Evolutionary conservation across 164 flowering plant species (phyloP), one percentile per base, ranked within the genome.

Genomic region (Liriodendron chinense): DNA sequence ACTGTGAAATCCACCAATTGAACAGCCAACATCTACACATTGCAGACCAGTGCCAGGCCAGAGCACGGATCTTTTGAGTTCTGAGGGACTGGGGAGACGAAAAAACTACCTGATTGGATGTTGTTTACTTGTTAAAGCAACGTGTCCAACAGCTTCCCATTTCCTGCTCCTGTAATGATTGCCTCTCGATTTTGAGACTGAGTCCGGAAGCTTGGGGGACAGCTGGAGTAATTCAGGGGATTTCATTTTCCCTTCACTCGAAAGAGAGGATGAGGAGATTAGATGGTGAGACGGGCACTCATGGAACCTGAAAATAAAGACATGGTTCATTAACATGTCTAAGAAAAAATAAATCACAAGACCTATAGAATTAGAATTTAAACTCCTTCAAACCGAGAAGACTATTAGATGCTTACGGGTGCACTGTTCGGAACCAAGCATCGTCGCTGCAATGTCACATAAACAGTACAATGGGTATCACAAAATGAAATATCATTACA

Each of bases 101-200:
- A 66, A 10, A 66, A 9, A 49, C 14, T 70, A 53, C 72, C 62
- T 70, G 10, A 83, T 80, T 18, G 85, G 84, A 26, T 86, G 86
- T 64, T 65, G 69, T 76, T 86, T 83, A 73, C 77, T 69, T 2
- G 78, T 26, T 28, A 72, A 49, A 64, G 68, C 47, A 64, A 71
- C 77, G 21, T 47, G 25, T 53, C 62, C 69, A 10, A 34, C 80
- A 59, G 47, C 76, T 75, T 53, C 80, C 88, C 85, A 81, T 48
- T 82, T 82, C 78, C 74, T 84, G 74, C 82, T 83, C 71, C 20
- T 80, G 75, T 83, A 89, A 71, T 87, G 72, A 70, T 89, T 90
- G 24, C 97, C 95, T 80, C 95, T 88, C 34, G 94, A 86, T 74
- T 75, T 85, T 14, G 95, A 93, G 53, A 93, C 93, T 7, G 97